Evolutionary conservation across 805 yeast species (phyloP).

Genomic region (Brettanomyces sp.): DNA sequence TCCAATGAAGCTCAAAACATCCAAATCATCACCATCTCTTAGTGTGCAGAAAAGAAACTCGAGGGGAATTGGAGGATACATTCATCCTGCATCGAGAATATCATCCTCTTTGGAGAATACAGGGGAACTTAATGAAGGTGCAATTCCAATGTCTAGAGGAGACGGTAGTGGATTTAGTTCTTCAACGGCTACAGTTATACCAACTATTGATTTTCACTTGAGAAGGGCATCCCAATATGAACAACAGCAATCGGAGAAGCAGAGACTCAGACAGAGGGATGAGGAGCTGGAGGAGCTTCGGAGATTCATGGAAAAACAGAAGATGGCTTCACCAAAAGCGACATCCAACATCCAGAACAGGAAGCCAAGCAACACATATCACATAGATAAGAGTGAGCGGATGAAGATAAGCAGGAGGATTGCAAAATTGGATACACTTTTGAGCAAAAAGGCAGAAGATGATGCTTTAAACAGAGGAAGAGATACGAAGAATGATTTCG

Average conservation of each 20-base stretch:
- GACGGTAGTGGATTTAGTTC: neutral
- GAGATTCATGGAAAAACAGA: neutral
- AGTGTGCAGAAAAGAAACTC: neutral
- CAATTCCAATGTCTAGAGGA: constrained; percentile 1
- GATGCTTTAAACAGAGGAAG: neutral
- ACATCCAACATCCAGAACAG: neutral
- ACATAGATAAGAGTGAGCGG: constrained; percentile 18
- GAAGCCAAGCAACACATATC: constrained; percentile 7
- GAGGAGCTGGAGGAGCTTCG: neutral
- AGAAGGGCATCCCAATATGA: neutral
- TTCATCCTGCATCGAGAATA: neutral
- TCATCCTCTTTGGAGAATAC: neutral
- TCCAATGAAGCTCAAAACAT: neutral
- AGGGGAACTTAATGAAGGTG: neutral
- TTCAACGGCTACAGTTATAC: neutral
- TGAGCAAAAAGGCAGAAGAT: constrained; percentile 8
- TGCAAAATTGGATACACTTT: constrained; percentile 18
- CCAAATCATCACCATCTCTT: neutral
- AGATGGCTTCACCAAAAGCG: neutral
- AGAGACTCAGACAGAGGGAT: neutral
- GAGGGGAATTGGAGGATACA: neutral
- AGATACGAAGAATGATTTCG: neutral
- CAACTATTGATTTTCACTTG: neutral
- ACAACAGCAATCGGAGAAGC: neutral
- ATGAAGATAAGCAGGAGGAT: constrained; percentile 17